These are phyloP conservation scores for Wickerhamiella infanticola DNA, from an alignment of 1,139 yeast species.

Conservation along the genomic window DNA sequence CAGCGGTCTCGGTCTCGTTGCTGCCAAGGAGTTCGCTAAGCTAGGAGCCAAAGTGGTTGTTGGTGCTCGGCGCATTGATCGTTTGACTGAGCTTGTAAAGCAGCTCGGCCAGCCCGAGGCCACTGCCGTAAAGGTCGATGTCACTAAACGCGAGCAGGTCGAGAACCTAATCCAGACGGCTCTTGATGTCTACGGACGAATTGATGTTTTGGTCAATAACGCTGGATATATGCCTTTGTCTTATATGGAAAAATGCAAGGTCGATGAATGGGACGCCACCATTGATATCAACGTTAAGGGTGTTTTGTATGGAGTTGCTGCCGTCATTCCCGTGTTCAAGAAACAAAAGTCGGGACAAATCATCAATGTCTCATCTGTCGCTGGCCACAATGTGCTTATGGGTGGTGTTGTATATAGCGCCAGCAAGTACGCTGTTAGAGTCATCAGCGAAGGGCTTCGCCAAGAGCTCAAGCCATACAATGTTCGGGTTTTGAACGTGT, in stretches of 20 bases:
- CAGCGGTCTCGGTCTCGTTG: constrained; percentile 2
- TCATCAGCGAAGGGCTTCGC: not conserved
- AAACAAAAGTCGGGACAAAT: constrained; percentile 16
- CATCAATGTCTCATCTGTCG: constrained; percentile 17
- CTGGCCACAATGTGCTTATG: constrained; percentile 15
- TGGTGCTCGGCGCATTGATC: constrained; percentile 1
- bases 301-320: constrained; percentile 13
- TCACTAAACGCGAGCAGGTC: constrained; percentile 14
- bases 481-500: not conserved
- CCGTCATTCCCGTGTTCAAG: constrained; percentile 15
- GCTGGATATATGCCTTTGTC: constrained; percentile 20
- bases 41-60: constrained; percentile 2
- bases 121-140: constrained; percentile 12
- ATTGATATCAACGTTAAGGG: constrained; percentile 19
- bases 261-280: constrained; percentile 17
- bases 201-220: constrained; percentile 21
- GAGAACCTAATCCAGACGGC: constrained; percentile 15
- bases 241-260: constrained; percentile 14
- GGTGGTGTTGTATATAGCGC: constrained; percentile 17
- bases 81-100: not conserved
- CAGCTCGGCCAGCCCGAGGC: constrained; percentile 1
- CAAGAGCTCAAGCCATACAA: not conserved
- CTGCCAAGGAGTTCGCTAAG: not conserved
- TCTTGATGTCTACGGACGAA: constrained; percentile 16
- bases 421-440: constrained; percentile 17